Percentiles rank a stretch among this genome's conserved stretches.
phyloP scores from a whole-genome alignment of 2,329 filamentous ascomycete genomes.

The Fusarium tricinctum region DNA sequence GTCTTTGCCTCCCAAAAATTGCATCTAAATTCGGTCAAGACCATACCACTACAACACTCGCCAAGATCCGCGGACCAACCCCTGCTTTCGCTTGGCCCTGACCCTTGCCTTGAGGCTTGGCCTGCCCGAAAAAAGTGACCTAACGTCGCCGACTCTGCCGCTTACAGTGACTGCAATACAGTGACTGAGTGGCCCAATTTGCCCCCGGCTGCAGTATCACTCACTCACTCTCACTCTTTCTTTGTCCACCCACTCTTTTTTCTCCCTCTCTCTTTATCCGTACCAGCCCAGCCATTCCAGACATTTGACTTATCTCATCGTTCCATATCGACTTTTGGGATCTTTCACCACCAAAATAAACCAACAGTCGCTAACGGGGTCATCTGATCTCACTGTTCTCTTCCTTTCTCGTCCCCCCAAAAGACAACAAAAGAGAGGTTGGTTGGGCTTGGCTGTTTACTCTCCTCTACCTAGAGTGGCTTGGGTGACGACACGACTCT shows the following conservation, averaged over 20 bases:
- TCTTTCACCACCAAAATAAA: constrained; percentile 6
- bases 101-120: neutral
- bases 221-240: constrained; percentile 9
- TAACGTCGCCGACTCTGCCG: constrained; percentile 30
- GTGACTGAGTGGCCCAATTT: constrained; percentile 25
- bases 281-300: constrained; percentile 17
- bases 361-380: neutral
- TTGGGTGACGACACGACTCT: constrained; percentile 45
- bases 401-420: neutral
- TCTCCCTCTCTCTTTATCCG: neutral
- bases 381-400: neutral
- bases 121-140: neutral
- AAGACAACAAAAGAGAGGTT: constrained; percentile 20
- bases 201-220: constrained; percentile 25
- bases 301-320: constrained; percentile 17
- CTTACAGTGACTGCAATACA: constrained; percentile 15
- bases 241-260: neutral
- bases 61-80: too few relatives aligned
- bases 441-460: constrained; percentile 35
- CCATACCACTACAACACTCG: too few relatives aligned
- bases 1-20: neutral
- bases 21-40: too few relatives aligned
- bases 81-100: too few relatives aligned
- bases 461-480: constrained; percentile 26
- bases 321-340: constrained; percentile 1